Evolutionary conservation across 169 alveolate species (phyloP).

Genomic region (Eimeria sp.): DNA sequence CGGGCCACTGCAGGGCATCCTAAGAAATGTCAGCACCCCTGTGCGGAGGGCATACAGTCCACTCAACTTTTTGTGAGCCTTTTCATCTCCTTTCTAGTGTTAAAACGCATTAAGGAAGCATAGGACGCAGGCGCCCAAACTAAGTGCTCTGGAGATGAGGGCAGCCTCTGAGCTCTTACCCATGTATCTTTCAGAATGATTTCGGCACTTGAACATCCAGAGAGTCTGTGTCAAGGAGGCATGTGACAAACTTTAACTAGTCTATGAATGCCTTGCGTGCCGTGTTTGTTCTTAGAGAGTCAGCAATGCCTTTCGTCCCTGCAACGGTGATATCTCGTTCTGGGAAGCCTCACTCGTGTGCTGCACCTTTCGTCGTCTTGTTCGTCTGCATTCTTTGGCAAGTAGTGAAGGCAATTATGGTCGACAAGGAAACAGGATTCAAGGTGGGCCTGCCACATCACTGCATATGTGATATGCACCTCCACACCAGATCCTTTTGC

Average conservation of each 20-base stretch:
- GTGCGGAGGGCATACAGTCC: constrained; percentile 55
- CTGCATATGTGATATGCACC: not conserved
- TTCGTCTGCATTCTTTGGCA: constrained; percentile 70
- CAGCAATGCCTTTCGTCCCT: constrained; percentile 62
- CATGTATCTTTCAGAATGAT: not conserved
- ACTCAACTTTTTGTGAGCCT: constrained; percentile 13
- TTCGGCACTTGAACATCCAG: not conserved
- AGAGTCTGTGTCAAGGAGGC: not conserved
- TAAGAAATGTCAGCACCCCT: constrained; percentile 38
- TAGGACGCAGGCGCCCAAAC: not conserved
- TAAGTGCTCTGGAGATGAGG: not conserved
- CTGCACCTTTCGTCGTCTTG: constrained; percentile 60
- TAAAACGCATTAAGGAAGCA: not conserved
- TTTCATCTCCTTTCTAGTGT: not conserved
- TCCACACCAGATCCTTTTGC: not conserved
- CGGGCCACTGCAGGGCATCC: constrained; percentile 40
- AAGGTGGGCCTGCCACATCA: constrained; percentile 11
- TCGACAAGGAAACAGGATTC: constrained; percentile 69
- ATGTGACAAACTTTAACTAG: not conserved
- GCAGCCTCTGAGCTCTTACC: not conserved
- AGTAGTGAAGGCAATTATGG: constrained; percentile 69
- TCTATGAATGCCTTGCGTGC: not conserved
- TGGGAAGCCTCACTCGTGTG: constrained; percentile 52
- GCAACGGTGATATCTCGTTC: constrained; percentile 43
- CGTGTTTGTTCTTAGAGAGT: constrained; percentile 24